Evolutionary conservation across 2,329 filamentous ascomycete species (phyloP).

Genomic region (Fonsecaea erecta): DNA sequence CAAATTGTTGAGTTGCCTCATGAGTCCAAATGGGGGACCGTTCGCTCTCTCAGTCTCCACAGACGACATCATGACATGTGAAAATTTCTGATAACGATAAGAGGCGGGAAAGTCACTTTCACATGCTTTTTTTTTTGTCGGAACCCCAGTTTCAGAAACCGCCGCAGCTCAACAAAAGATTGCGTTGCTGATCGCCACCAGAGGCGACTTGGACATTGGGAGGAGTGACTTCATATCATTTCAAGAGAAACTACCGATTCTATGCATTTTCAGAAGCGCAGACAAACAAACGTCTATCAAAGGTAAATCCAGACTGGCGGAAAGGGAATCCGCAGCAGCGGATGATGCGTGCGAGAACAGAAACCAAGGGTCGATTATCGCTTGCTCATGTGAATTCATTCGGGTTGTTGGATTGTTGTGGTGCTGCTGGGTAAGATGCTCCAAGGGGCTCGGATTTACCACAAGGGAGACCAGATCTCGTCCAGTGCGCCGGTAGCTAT

Average conservation of each 20-base stretch:
- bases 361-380: neutral
- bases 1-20: neutral
- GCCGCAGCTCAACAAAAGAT: neutral
- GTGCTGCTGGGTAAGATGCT: neutral
- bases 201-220: neutral
- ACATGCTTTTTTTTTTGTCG: neutral
- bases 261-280: constrained; percentile 2
- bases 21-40: neutral
- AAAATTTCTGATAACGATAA: constrained; percentile 5
- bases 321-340: neutral
- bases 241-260: neutral
- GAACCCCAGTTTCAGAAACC: neutral
- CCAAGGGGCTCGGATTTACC: neutral
- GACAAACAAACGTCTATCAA: neutral
- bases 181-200: neutral
- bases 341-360: neutral
- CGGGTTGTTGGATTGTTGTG: constrained; percentile 1
- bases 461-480: neutral
- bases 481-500: neutral
- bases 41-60: neutral
- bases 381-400: neutral
- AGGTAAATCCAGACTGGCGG: neutral
- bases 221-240: neutral
- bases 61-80: neutral
- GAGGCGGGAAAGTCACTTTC: neutral